These are phyloP conservation scores for Candida morakotiae DNA, from an alignment of 805 yeast genomes.

Conservation along the genomic window DNA sequence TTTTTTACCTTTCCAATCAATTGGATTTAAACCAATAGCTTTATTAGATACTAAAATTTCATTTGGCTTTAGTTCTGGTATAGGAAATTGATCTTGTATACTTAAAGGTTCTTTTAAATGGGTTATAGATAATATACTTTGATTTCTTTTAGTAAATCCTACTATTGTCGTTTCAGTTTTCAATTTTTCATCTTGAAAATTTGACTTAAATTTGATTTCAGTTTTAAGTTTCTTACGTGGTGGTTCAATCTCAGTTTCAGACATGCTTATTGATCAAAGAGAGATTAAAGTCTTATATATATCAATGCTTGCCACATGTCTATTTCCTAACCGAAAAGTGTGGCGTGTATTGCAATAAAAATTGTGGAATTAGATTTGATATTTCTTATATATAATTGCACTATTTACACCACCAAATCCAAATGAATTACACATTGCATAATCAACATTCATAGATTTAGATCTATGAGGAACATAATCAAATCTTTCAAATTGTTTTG, in stretches of 20 bases:
- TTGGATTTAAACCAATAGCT: slow-evolving; percentile 42
- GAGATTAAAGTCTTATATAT: too few species aligned
- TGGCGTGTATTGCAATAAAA: background rate
- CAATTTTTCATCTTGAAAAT: background rate
- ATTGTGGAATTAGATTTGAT: slow-evolving; percentile 3
- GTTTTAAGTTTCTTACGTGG: slow-evolving; percentile 1
- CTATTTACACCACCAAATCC: slow-evolving; percentile 98
- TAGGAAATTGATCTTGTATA: slow-evolving; percentile 13
- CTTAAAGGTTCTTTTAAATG: slow-evolving; percentile 17
- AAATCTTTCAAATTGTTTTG: slow-evolving; percentile 39
- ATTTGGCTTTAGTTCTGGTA: slow-evolving; percentile 15
- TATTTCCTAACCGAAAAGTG: slow-evolving; percentile 3
- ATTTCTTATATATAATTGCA: slow-evolving; percentile 49
- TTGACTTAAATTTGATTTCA: background rate
- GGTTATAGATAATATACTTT: slow-evolving; percentile 16
- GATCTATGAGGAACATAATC: slow-evolving; percentile 58
- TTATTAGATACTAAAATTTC: slow-evolving; percentile 22
- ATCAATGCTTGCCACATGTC: slow-evolving; percentile 5
- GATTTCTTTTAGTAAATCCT: slow-evolving; percentile 8
- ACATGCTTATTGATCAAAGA: slow-evolving; percentile 2
- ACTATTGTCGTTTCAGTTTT: background rate
- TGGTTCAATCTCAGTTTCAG: slow-evolving; percentile 4
- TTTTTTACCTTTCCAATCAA: slow-evolving; percentile 48
- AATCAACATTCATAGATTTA: slow-evolving; percentile 34
- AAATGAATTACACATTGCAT: slow-evolving; percentile 83